Evolutionary conservation across 2,329 filamentous ascomycete species (phyloP).

Genomic region (Trichophyton rubrum): DNA sequence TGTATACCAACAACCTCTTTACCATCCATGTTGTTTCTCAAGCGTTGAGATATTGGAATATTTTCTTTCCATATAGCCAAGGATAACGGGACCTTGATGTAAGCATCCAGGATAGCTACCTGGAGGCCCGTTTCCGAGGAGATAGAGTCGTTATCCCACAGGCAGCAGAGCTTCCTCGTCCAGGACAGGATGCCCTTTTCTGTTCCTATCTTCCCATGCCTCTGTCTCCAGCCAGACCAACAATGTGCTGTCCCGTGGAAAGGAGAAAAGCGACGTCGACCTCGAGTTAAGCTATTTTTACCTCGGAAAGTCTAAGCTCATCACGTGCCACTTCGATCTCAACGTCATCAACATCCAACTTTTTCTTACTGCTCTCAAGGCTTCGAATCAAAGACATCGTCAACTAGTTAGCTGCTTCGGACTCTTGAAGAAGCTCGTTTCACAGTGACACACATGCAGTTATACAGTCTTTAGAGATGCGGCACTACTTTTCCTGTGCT

Average conservation of each 20-base stretch:
- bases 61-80: not conserved
- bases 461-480: not conserved
- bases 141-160: not conserved
- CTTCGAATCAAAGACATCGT: not conserved
- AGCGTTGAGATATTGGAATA: not conserved
- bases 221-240: not conserved
- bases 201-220: not conserved
- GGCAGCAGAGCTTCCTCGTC: not conserved
- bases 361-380: not conserved
- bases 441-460: not conserved
- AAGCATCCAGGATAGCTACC: not conserved
- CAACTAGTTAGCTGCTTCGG: not conserved
- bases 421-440: not conserved
- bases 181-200: not conserved
- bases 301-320: not conserved
- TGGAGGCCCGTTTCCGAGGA: not conserved
- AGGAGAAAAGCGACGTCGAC: not conserved
- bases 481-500: not conserved
- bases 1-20: not conserved
- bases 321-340: not conserved
- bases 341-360: constrained; percentile 3
- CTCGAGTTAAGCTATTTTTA: not conserved
- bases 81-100: not conserved
- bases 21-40: not conserved
- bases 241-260: not conserved